Evolutionary conservation across 768 basidiomycete genomes (phyloP).

Genomic region (Sistotremastrum niveocremeum): DNA sequence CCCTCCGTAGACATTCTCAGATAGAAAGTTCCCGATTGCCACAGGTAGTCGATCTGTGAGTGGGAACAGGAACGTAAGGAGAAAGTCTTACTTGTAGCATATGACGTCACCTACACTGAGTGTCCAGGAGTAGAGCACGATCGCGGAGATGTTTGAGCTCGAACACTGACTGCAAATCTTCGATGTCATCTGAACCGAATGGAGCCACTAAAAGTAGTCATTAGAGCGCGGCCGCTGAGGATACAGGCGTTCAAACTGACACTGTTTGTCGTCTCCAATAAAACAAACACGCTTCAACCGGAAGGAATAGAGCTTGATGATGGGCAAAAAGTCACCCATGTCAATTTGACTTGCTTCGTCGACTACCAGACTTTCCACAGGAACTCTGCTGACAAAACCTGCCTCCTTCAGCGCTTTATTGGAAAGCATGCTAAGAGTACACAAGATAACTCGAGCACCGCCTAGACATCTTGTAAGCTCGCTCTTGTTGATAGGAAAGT

Average conservation of each 20-base stretch:
- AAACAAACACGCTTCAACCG: slow-evolving; percentile 24
- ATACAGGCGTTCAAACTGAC: slow-evolving; percentile 12
- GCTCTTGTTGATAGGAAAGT: slow-evolving; percentile 16
- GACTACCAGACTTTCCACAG: slow-evolving; percentile 19
- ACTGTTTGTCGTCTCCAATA: slow-evolving; percentile 30
- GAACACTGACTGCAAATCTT: slow-evolving; percentile 62
- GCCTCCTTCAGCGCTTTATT: slow-evolving; percentile 9
- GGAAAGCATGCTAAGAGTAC: slow-evolving; percentile 69
- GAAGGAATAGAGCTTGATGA: slow-evolving; percentile 13
- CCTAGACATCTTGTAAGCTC: slow-evolving; percentile 18
- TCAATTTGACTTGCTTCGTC: slow-evolving; percentile 25
- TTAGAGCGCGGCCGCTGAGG: background rate
- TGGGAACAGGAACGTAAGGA: slow-evolving; percentile 2
- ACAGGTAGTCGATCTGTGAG: slow-evolving; percentile 69
- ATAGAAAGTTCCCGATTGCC: slow-evolving; percentile 64
- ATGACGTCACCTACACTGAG: slow-evolving; percentile 46
- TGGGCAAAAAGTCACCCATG: slow-evolving; percentile 18
- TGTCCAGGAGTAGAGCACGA: slow-evolving; percentile 45
- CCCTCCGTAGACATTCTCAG: slow-evolving; percentile 46
- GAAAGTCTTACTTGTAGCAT: background rate
- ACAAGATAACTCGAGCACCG: slow-evolving; percentile 48
- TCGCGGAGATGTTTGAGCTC: slow-evolving; percentile 48
- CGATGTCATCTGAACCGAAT: slow-evolving; percentile 56
- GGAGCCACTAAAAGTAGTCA: slow-evolving; percentile 50
- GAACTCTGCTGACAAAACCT: slow-evolving; percentile 15